phyloP scores from a whole-genome alignment of 2,329 filamentous ascomycete species.

The Sclerotinia minor region DNA sequence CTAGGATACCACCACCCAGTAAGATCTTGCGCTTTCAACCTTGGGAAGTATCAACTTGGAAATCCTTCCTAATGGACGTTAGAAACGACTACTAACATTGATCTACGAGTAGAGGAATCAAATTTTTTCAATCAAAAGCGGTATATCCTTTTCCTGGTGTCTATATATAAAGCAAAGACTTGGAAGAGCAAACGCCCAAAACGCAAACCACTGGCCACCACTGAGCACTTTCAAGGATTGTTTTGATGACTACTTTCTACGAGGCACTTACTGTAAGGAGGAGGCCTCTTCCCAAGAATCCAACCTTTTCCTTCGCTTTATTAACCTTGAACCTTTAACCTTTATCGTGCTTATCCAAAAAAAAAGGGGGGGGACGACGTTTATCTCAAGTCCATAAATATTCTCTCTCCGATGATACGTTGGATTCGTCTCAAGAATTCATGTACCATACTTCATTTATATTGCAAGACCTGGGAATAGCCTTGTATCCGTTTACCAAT shows the following conservation, averaged over 20 bases:
- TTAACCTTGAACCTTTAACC: not conserved
- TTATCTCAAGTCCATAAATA: not conserved
- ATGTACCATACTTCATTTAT: not conserved
- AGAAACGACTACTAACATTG: not conserved
- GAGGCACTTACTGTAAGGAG: not conserved
- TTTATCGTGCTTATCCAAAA: constrained; percentile 14
- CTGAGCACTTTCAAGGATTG: not conserved
- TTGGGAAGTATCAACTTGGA: too few species aligned
- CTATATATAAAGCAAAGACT: not conserved
- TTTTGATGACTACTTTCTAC: not conserved
- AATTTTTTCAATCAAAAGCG: too few species aligned
- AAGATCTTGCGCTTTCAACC: not conserved
- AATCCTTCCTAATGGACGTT: not conserved
- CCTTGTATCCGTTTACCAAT: constrained; percentile 12
- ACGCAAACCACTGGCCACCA: not conserved
- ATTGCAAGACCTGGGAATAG: constrained; percentile 9
- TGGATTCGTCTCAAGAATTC: constrained; percentile 7
- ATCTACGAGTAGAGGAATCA: not conserved
- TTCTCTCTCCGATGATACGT: constrained; percentile 4
- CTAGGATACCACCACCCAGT: not conserved
- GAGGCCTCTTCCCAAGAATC: not conserved
- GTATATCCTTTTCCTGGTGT: too few species aligned
- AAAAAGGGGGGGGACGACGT: constrained; percentile 9
- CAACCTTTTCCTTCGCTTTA: constrained; percentile 4
- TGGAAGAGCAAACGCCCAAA: too few species aligned